These are phyloP conservation scores for Cyclospora cayetanensis DNA, from an alignment of 169 alveolate genomes.

Conservation along the genomic window DNA sequence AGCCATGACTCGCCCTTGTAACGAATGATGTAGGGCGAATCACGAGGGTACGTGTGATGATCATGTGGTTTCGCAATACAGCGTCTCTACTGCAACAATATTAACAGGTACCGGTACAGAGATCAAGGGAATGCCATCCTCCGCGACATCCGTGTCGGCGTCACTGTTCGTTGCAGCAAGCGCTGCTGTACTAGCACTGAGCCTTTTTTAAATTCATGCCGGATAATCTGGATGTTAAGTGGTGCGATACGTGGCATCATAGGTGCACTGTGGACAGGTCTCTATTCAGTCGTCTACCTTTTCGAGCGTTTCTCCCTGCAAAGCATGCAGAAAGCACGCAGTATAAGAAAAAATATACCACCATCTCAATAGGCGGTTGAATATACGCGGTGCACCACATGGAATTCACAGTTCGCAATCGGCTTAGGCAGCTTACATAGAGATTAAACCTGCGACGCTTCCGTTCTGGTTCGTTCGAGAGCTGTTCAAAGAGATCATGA, in stretches of 20 bases:
- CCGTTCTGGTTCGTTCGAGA: slow-evolving; percentile 71
- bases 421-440: slow-evolving; percentile 39
- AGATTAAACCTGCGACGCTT: slow-evolving; percentile 62
- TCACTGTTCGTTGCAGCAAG: slow-evolving; percentile 66
- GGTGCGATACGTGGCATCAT: slow-evolving; percentile 59
- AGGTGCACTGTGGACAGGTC: slow-evolving; percentile 40
- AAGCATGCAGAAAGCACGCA: not conserved
- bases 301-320: slow-evolving; percentile 64
- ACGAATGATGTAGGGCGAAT: slow-evolving; percentile 68
- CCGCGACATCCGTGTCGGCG: slow-evolving; percentile 57
- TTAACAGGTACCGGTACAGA: slow-evolving; percentile 62
- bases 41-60: slow-evolving; percentile 55
- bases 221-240: slow-evolving; percentile 46
- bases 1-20: not conserved
- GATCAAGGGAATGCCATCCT: slow-evolving; percentile 57
- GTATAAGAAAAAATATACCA: not conserved
- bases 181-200: slow-evolving; percentile 67
- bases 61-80: not conserved
- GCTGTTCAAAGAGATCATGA: slow-evolving; percentile 73
- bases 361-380: not conserved
- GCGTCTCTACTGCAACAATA: not conserved
- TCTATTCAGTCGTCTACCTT: slow-evolving; percentile 43
- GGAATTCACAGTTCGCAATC: not conserved
- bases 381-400: not conserved
- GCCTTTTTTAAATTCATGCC: slow-evolving; percentile 19